Base-by-base conservation (phyloP, 1,284 basidiomycete genomes). In the Austroboletus novae-zelandiae region DNA sequence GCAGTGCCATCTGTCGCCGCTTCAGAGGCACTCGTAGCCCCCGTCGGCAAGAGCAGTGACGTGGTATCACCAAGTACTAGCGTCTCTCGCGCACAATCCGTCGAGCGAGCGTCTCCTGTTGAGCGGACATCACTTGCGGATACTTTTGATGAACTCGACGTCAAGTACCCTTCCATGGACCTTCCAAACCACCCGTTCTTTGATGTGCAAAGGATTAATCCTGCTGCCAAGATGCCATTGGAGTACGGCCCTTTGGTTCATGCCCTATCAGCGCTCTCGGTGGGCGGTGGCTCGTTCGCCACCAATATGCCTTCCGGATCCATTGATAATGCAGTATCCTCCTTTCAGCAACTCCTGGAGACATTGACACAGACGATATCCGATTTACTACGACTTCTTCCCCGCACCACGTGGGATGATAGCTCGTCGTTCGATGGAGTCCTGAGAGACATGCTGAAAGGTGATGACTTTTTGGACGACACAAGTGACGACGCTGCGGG, bases 311-410 rank as follows among this genome's bases (percentile, higher is more conserved):
- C 88, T 17, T 81, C 85, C 2, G 86, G 86, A 9, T 89, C 88
- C 17, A 89, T 91, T 60, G 89, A 91, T 65, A 87, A 89, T 41
- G 89, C 89, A 1, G 87, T 91, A 18, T 86, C 87, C 4, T 90
- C 89, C 14, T 91, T 91, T 71, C 88, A 91, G 60, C 88, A 90
- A 61, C 73, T 91, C 2, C 73, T 91, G 29, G 89, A 91, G 71
- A 91, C 89, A 0, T 71, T 91, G 45, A 91, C 89, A 1, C 89
- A 91, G 62, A 91, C 89, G 0, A 91, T 91, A 57, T 91, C 89
- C 8, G 89, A 91, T 57, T 71, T 91, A 23, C 73, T 91, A 34
- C 84, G 87, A 11, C 77, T 91, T 36, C 82, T 91, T 53, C 89
- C 89, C 27, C 84, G 89, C 29, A 88, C 86, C 10, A 91, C 89